These are phyloP conservation scores for Polyplosphaeria fusca DNA, from an alignment of 495 filamentous ascomycete genomes.

Conservation along the genomic window DNA sequence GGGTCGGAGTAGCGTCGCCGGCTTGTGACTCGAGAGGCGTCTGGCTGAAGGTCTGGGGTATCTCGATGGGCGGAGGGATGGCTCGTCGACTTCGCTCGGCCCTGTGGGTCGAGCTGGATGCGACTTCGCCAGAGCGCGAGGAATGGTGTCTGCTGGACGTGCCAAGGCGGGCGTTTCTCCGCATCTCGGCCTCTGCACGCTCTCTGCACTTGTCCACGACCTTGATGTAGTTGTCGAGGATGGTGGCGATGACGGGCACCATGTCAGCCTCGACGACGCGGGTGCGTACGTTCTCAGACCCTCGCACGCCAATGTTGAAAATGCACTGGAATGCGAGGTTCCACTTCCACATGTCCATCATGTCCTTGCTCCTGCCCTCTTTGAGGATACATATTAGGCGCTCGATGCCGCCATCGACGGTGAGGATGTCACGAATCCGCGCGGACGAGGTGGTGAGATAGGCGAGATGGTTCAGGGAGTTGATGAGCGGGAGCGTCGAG, in stretches of 20 bases:
- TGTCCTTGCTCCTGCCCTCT: conserved; percentile 88
- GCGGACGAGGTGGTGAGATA: conserved; percentile 98
- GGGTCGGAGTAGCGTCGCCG: conserved; percentile 59
- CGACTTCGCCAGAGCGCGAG: conserved; percentile 36
- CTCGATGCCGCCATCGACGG: conserved; percentile 97
- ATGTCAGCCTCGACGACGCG: conserved; percentile 97
- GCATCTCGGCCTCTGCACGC: conserved; percentile 67
- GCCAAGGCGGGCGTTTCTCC: conserved; percentile 45
- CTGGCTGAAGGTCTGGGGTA: conserved; percentile 56
- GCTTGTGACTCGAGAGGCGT: conserved; percentile 49
- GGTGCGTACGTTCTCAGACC: conserved; percentile 88
- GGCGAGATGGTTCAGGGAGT: conserved; percentile 95
- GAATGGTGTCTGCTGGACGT: conserved; percentile 35
- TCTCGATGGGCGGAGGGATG: conserved; percentile 72
- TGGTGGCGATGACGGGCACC: conserved; percentile 98
- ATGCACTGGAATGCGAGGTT: conserved; percentile 98
- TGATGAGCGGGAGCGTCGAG: conserved; percentile 93
- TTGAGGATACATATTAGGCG: conserved; percentile 95
- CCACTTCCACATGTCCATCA: conserved; percentile 99
- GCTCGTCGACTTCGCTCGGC: conserved; percentile 53
- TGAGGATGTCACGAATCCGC: conserved; percentile 94
- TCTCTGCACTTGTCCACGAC: conserved; percentile 87
- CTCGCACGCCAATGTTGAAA: conserved; percentile 95
- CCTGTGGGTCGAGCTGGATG: conserved; percentile 32
- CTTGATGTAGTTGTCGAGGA: conserved; percentile 96